Percentiles rank a stretch among this genome's conserved stretches.
These are phyloP conservation scores for Podaxis carcinomalis DNA, from an alignment of 768 basidiomycete genomes.

Conservation along the genomic window DNA sequence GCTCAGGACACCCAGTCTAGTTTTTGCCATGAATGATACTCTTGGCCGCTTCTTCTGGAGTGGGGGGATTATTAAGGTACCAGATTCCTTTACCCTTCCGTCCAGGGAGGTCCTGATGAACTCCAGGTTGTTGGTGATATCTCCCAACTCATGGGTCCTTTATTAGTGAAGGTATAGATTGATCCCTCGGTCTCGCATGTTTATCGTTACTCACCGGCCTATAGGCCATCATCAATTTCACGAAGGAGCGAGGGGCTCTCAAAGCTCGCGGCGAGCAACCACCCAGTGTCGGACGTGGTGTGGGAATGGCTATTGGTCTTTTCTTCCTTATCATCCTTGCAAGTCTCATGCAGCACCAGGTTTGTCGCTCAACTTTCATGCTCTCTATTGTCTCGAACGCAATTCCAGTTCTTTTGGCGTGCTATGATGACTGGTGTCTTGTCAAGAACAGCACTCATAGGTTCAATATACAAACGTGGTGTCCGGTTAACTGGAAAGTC, in stretches of 20 bases:
- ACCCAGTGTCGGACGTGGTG: conserved; percentile 47
- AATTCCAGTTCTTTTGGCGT: conserved; percentile 60
- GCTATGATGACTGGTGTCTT: conserved; percentile 66
- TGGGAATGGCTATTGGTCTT: conserved; percentile 56
- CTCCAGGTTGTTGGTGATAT: conserved; percentile 57
- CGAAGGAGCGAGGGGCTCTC: conserved; percentile 41
- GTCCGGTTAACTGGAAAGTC: conserved; percentile 64
- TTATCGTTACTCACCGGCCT: background rate
- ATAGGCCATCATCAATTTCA: conserved; percentile 59
- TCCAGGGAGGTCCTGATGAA: background rate
- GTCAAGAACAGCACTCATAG: conserved; percentile 61
- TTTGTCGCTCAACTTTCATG: conserved; percentile 16
- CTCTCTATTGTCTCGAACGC: background rate
- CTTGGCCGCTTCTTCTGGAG: conserved; percentile 59
- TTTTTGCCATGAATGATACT: conserved; percentile 58
- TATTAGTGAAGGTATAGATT: conserved; percentile 48
- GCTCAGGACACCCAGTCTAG: conserved; percentile 45
- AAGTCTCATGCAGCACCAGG: conserved; percentile 62
- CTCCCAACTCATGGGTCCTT: conserved; percentile 56
- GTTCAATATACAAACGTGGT: conserved; percentile 66
- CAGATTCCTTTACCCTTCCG: background rate
- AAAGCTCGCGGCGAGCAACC: conserved; percentile 26
- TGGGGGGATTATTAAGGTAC: conserved; percentile 58
- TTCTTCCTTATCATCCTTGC: conserved; percentile 44
- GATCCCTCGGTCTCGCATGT: background rate